Evolutionary conservation across 148 eudicot genomes (phyloP).

Genomic region (Fagopyrum homotropicum): DNA sequence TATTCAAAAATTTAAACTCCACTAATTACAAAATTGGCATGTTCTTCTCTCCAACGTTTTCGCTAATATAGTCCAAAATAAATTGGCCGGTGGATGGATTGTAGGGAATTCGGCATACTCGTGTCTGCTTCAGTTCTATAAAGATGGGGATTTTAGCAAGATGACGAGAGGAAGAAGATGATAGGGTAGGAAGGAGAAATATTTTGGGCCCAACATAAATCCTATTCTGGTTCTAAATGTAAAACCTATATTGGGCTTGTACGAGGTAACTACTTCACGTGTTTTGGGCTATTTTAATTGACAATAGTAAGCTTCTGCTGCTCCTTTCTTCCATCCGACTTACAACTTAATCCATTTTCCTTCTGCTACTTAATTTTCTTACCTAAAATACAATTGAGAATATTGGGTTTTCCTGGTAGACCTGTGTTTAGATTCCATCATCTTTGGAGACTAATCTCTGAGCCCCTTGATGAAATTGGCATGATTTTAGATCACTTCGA

Average conservation of each 20-base stretch:
- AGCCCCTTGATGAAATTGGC: background rate
- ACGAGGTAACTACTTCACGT: background rate
- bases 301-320: background rate
- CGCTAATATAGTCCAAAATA: background rate
- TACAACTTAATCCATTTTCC: background rate
- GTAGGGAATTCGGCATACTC: background rate
- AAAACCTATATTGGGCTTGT: background rate
- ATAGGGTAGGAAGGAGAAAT: slow-evolving; percentile 8
- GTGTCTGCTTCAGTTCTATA: background rate
- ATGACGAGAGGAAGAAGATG: slow-evolving; percentile 6
- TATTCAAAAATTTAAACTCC: background rate
- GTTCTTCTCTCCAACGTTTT: background rate
- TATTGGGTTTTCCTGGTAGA: background rate
- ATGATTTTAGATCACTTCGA: background rate
- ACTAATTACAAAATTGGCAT: background rate
- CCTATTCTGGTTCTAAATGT: background rate
- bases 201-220: background rate
- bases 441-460: background rate
- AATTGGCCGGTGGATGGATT: slow-evolving; percentile 6
- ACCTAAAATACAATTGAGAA: background rate
- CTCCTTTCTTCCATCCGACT: background rate
- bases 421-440: background rate
- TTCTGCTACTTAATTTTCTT: background rate
- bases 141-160: slow-evolving; percentile 1
- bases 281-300: background rate